Evolutionary conservation across 768 basidiomycete species (phyloP).

Genomic region (Solioccasus polychromus): DNA sequence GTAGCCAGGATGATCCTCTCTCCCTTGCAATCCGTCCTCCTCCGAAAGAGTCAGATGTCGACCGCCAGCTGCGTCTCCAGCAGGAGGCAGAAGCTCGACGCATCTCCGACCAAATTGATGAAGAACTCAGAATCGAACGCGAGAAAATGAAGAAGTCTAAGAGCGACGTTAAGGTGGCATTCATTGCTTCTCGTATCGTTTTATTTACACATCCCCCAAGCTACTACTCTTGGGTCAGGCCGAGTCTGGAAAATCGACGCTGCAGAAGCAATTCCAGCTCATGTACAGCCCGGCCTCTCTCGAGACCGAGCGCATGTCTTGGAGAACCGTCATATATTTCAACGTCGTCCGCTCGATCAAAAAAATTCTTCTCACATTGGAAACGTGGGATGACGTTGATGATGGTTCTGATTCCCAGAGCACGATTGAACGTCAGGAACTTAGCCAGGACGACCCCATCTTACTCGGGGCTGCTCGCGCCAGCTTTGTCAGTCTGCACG

Average conservation of each 20-base stretch:
- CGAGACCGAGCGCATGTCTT: constrained; percentile 66
- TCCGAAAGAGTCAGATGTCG: constrained; percentile 57
- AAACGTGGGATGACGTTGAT: constrained; percentile 57
- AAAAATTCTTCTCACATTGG: constrained; percentile 62
- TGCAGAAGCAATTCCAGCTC: constrained; percentile 78
- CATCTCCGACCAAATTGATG: constrained; percentile 79
- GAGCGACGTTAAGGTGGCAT: constrained; percentile 69
- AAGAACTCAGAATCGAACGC: constrained; percentile 68
- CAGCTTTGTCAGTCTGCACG: constrained; percentile 10
- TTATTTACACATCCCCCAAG: constrained; percentile 36
- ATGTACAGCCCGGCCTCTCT: constrained; percentile 74
- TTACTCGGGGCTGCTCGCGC: constrained; percentile 13
- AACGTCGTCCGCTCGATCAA: constrained; percentile 71
- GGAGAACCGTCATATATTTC: constrained; percentile 74
- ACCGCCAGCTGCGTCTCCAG: constrained; percentile 59
- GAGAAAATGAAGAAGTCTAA: constrained; percentile 62
- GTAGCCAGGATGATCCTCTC: constrained; percentile 76
- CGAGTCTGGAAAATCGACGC: constrained; percentile 74
- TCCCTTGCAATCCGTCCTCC: constrained; percentile 65
- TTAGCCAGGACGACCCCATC: constrained; percentile 23
- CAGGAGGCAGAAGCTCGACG: constrained; percentile 73
- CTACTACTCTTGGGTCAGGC: constrained; percentile 75
- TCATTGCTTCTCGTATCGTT: background rate
- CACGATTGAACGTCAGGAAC: constrained; percentile 31
- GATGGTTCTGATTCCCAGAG: constrained; percentile 47